Conservation (phyloP, 371 early-diverging fungal species). For the Syncephalastrum sp. region DNA sequence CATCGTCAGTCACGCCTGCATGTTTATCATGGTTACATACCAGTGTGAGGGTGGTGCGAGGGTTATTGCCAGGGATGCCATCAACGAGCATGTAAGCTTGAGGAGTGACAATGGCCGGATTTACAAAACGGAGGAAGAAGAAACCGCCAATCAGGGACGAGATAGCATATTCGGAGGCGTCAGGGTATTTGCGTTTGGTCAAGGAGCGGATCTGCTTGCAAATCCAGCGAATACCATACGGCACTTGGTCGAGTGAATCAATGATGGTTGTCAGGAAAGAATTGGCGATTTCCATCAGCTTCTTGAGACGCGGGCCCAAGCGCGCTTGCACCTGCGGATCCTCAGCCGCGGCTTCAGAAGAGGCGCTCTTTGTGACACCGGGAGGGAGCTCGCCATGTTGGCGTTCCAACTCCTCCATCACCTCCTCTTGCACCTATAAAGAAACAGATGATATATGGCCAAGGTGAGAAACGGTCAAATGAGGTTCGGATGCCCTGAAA, state of each 20-base stretch:
- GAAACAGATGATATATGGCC: background rate
- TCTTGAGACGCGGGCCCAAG: conserved; percentile 71
- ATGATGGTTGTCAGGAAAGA: conserved; percentile 82
- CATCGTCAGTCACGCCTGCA: background rate
- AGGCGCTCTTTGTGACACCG: conserved; percentile 64
- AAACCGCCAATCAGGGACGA: conserved; percentile 93
- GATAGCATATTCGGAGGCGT: conserved; percentile 79
- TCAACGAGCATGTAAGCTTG: conserved; percentile 90
- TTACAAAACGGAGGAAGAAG: conserved; percentile 91
- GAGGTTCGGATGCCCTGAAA: background rate
- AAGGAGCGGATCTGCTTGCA: conserved; percentile 92
- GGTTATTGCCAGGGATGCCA: conserved; percentile 70
- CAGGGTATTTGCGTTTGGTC: conserved; percentile 86
- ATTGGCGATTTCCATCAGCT: conserved; percentile 80
- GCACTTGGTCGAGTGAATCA: conserved; percentile 78
- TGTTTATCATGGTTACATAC: conserved; percentile 3
- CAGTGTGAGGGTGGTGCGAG: conserved; percentile 83
- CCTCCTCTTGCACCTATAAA: conserved; percentile 77
- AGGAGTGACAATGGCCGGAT: conserved; percentile 94
- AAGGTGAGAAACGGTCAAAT: conserved; percentile 3
- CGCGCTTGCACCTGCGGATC: conserved; percentile 78
- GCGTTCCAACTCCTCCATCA: conserved; percentile 68
- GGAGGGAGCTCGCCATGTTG: conserved; percentile 50
- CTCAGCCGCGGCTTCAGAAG: conserved; percentile 71
- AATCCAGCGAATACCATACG: conserved; percentile 95